Evolutionary conservation across 371 early-diverging fungal species (phyloP), one percentile per base, ranked within the genome.

Genomic region (Smittium mucronatum): DNA sequence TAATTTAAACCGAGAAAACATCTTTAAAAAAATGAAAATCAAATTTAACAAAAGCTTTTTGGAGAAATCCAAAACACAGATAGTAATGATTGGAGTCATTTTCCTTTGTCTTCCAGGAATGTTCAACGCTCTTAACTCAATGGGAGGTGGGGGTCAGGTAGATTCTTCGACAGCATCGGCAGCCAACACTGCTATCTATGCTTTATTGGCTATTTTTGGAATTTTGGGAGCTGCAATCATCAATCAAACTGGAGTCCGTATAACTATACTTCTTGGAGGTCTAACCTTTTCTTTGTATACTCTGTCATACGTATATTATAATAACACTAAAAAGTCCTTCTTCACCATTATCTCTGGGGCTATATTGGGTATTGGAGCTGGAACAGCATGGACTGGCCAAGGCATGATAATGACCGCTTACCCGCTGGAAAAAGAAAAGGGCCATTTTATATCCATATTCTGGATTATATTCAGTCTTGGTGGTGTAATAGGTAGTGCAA

Each of bases 401-500:
- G 91, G 90, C 33, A 85, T 88, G 73, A 83, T 91, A 68, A 87
- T 89, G 84, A 83, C 89, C 76, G 83, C 89, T 28, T 90, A 92
- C 75, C 91, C 92, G 0, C 67, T 69, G 33, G 90, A 90, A 70
- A 72, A 81, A 33, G 84, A 86, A 69, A 90, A 90, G 79, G 91
- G 91, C 34, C 84, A 81, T 66, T 91, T 80, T 74, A 87, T 92
- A 59, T 82, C 87, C 61, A 85, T 88, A 63, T 91, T 91, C 75
- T 90, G 90, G 90, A 80, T 85, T 69, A 84, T 89, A 32, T 90
- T 92, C 76, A 92, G 90, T 75, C 75, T 85, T 32, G 92, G 92
- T 71, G 89, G 87, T 64, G 83, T 90, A 63, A 70, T 91, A 30
- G 92, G 93, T 64, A 84, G 85, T 47, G 67, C 88, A 2, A 84